These are phyloP conservation scores for Petunia hybrid DNA, from an alignment of 305 asterid genomes.

Conservation along the genomic window DNA sequence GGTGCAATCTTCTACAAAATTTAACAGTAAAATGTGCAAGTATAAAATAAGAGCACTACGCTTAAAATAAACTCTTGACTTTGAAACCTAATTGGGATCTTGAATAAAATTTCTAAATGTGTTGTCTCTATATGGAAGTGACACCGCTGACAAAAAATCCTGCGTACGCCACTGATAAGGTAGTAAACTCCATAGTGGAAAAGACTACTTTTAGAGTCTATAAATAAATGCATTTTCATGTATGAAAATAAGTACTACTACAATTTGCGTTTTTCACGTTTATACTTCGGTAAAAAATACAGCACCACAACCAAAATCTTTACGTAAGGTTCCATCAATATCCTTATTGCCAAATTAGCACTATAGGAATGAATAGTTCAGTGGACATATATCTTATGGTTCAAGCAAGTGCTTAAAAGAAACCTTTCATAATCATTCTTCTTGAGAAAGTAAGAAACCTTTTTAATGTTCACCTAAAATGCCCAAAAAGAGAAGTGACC, in stretches of 20 bases:
- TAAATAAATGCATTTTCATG: not conserved
- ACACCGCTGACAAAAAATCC: too few relatives aligned
- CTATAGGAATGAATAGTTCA: not conserved
- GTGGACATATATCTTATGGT: conserved; percentile 9
- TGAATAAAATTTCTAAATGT: too few relatives aligned
- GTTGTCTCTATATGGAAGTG: too few relatives aligned
- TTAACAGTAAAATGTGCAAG: too few relatives aligned
- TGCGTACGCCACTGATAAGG: not conserved
- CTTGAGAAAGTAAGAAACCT: not conserved
- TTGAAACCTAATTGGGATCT: too few relatives aligned
- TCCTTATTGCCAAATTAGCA: not conserved
- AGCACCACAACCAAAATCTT: not conserved
- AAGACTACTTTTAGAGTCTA: not conserved
- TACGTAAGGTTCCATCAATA: conserved; percentile 11
- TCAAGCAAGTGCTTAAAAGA: conserved; percentile 20
- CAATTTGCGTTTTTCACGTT: conserved; percentile 21
- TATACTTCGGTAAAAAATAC: not conserved
- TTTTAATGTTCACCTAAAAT: conserved; percentile 1
- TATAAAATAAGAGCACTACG: too few relatives aligned
- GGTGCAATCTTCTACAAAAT: too few relatives aligned
- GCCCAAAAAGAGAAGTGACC: not conserved
- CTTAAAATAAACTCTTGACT: too few relatives aligned
- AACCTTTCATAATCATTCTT: conserved; percentile 27
- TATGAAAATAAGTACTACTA: not conserved
- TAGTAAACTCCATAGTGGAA: not conserved